Percentiles rank a stretch among this genome's conserved stretches.
These are phyloP conservation scores for Colletotrichum sp. DNA, from an alignment of 2,329 filamentous ascomycete species.

Conservation along the genomic window DNA sequence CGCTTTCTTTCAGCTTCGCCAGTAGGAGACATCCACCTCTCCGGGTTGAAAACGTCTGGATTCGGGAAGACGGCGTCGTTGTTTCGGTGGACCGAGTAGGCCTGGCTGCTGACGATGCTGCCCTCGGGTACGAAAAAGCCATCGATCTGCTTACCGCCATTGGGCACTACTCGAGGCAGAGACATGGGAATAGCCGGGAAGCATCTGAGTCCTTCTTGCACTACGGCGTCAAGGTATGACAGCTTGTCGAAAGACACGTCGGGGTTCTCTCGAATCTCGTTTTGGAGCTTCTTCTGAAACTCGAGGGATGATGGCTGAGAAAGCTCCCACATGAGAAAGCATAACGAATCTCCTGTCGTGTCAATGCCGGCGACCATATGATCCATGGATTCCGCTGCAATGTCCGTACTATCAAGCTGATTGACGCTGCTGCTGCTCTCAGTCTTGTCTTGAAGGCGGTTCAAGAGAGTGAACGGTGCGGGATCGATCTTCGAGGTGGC, in stretches of 20 bases:
- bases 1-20: constrained; percentile 74
- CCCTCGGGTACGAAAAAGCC: constrained; percentile 56
- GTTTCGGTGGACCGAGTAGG: constrained; percentile 63
- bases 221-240: constrained; percentile 65
- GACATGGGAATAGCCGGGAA: constrained; percentile 71
- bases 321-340: constrained; percentile 74
- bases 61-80: constrained; percentile 74
- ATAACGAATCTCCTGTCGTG: constrained; percentile 71
- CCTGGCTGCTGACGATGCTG: constrained; percentile 65
- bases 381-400: constrained; percentile 73
- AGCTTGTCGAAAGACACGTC: constrained; percentile 51
- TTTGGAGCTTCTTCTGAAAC: constrained; percentile 56
- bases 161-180: constrained; percentile 61
- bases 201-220: constrained; percentile 65
- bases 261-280: constrained; percentile 52
- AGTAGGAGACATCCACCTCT: constrained; percentile 78
- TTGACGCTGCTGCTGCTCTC: constrained; percentile 44
- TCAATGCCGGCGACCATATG: constrained; percentile 76
- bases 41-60: constrained; percentile 78
- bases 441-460: constrained; percentile 59
- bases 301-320: constrained; percentile 60
- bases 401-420: constrained; percentile 56
- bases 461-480: constrained; percentile 61
- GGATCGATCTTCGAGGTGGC: constrained; percentile 50
- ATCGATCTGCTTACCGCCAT: constrained; percentile 58